A percentile compares a stretch with the other conserved stretches of the same genome.
phyloP scores from a whole-genome alignment of 2,329 filamentous ascomycete genomes.

The Byssoonygena ceratinophila region DNA sequence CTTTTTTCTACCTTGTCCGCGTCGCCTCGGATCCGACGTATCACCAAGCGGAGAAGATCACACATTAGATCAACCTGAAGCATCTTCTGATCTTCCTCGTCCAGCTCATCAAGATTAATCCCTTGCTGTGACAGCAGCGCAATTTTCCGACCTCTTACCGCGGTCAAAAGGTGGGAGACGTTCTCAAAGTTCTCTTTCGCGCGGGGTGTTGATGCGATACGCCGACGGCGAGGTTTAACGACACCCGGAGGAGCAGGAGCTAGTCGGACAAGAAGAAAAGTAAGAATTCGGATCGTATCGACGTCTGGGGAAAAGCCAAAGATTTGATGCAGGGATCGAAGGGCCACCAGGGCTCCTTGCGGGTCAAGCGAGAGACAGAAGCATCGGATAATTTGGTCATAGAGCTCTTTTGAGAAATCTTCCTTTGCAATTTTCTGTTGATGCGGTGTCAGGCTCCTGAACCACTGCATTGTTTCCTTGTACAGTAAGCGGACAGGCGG shows the following conservation, averaged over 20 bases:
- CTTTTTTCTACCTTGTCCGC: constrained; percentile 26
- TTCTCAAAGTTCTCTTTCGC: constrained; percentile 37
- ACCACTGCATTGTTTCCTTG: constrained; percentile 41
- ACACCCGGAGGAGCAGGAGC: constrained; percentile 23
- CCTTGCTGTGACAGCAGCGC: constrained; percentile 26
- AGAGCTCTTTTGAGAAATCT: constrained; percentile 40
- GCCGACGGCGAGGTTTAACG: constrained; percentile 31
- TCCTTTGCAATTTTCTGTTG: constrained; percentile 23
- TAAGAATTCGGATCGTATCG: constrained; percentile 38
- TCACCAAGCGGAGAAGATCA: constrained; percentile 33
- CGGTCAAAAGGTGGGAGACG: constrained; percentile 37
- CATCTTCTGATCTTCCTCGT: constrained; percentile 29
- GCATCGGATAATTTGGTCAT: constrained; percentile 43
- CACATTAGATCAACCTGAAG: constrained; percentile 37
- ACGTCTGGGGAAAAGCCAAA: constrained; percentile 41
- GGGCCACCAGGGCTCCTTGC: constrained; percentile 40
- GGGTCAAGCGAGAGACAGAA: constrained; percentile 43
- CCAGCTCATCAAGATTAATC: constrained; percentile 28
- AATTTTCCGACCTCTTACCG: constrained; percentile 33
- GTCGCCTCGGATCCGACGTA: constrained; percentile 26
- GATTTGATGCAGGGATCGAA: constrained; percentile 36
- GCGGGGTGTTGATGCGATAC: constrained; percentile 32
- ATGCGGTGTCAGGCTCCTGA: constrained; percentile 26
- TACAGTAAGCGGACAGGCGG: constrained; percentile 39
- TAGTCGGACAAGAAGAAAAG: constrained; percentile 41